Evolutionary conservation across 2,329 filamentous ascomycete genomes (phyloP).

Genomic region (Alternaria atra): DNA sequence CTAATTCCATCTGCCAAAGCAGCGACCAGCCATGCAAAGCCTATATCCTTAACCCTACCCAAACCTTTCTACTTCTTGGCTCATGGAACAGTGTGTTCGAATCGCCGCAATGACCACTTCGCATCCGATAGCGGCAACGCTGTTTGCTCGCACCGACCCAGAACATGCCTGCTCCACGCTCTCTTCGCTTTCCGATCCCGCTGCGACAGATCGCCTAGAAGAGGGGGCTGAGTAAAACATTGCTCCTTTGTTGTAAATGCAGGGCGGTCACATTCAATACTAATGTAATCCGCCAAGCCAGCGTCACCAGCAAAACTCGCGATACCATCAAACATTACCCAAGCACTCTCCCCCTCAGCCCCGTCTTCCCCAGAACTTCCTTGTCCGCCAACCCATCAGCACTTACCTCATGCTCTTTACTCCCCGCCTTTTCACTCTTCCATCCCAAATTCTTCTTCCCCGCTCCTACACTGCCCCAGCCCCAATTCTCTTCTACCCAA

Average conservation of each 20-base stretch:
- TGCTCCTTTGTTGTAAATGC: too few species aligned
- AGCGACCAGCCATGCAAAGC: too few species aligned
- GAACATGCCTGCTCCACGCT: slow-evolving; percentile 27
- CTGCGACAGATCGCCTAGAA: slow-evolving; percentile 32
- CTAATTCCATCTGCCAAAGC: neutral
- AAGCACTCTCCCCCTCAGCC: slow-evolving; percentile 23
- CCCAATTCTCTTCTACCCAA: slow-evolving; percentile 29
- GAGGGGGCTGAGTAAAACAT: too few species aligned
- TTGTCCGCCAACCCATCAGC: slow-evolving; percentile 20
- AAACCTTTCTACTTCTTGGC: too few species aligned
- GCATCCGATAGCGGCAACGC: too few species aligned
- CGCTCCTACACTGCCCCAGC: slow-evolving; percentile 12
- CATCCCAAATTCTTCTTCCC: slow-evolving; percentile 3
- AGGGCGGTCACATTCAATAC: too few species aligned
- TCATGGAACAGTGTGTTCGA: too few species aligned
- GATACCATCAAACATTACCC: slow-evolving; percentile 4
- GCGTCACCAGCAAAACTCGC: too few species aligned
- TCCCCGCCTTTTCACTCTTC: neutral
- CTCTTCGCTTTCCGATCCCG: slow-evolving; percentile 44
- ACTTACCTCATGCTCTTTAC: slow-evolving; percentile 9
- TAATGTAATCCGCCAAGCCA: neutral
- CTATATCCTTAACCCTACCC: too few species aligned
- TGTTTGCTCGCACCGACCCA: slow-evolving; percentile 20
- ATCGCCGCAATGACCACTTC: too few species aligned
- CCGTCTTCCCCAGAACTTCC: slow-evolving; percentile 20